Evolutionary conservation across 2,329 filamentous ascomycete species (phyloP), one percentile per base, ranked within the genome.

Genomic region (Purpureocillium takamizusanense): DNA sequence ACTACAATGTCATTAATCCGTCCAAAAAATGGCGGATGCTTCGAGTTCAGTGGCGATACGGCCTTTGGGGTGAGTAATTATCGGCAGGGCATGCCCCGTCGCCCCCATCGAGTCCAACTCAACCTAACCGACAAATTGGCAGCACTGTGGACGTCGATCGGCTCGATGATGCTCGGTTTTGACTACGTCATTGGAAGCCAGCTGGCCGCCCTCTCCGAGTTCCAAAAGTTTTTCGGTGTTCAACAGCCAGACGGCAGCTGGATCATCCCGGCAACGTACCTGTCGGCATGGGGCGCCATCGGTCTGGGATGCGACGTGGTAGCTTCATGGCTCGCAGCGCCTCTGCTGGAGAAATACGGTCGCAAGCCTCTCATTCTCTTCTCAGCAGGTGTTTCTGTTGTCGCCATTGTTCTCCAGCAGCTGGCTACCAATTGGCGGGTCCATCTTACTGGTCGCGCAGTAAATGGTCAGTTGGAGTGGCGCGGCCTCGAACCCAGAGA

Each of bases 161-260:
- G 55, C 18, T 44, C 48, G 11, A 43, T 59, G 17, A 59, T 59
- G 55, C 50, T 50, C 31, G 56, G 56, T 13, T 56, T 48, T 31
- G 54, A 57, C 39, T 42, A 47, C 16, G 53, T 56, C n/a, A 46
- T 49, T 23, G 53, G 53, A 17, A 51, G 53, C 31, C 53, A 58
- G 40, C 48, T 58, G 10, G 55, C 53, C 10, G 48, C 53, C 11
- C 36, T 58, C 4, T 51, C 54, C 7, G 51, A 45, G 35, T 57
- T 57, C 34, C 41, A 37, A 25, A 42, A 49, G 40, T 42, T 50
- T 36, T 57, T 58, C 38, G 55, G 55, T 8, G 36, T 42, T 14
- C 44, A 37, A 9, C 46, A 51, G 39, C 21, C 44, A 12, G 46
- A 52, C 33, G 54, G 51, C 13, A 46, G 41, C 31, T 46, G 52